phyloP scores from a whole-genome alignment of 176 grass and related monocot species.

The Oryza glumipatula region DNA sequence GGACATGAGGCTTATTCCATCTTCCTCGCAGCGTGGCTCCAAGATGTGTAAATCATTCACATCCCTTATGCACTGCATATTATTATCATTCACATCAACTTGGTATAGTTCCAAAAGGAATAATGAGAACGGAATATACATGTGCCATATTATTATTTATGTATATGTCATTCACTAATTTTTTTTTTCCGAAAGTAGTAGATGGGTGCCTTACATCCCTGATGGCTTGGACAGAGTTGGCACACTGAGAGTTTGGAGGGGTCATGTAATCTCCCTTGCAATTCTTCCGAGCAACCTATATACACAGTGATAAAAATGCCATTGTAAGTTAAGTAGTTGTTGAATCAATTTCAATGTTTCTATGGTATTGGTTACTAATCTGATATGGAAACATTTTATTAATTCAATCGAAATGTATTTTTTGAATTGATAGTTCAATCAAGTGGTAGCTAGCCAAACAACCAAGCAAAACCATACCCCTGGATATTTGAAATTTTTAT shows the following conservation, averaged over 20 bases:
- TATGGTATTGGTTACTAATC: too few species aligned
- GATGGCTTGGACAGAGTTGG: conserved; percentile 8
- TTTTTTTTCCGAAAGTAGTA: neutral
- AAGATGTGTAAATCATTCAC: neutral
- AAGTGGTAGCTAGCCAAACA: too few species aligned
- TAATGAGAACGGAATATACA: neutral
- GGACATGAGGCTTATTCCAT: too few species aligned
- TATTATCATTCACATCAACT: neutral
- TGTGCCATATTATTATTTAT: too few species aligned
- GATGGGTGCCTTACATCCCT: neutral
- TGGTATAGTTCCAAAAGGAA: neutral
- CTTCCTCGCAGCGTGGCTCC: neutral
- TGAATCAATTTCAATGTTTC: too few species aligned
- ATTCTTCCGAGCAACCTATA: conserved; percentile 6
- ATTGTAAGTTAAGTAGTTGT: too few species aligned
- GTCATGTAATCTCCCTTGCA: conserved; percentile 9
- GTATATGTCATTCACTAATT: neutral
- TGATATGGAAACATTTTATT: too few species aligned
- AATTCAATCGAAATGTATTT: too few species aligned
- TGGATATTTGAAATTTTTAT: too few species aligned
- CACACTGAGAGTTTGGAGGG: neutral
- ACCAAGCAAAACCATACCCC: too few species aligned
- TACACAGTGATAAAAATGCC: neutral
- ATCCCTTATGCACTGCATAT: neutral
- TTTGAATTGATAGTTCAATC: too few species aligned